phyloP scores from a whole-genome alignment of 2,329 filamentous ascomycete genomes.

The Massarina eburnea region DNA sequence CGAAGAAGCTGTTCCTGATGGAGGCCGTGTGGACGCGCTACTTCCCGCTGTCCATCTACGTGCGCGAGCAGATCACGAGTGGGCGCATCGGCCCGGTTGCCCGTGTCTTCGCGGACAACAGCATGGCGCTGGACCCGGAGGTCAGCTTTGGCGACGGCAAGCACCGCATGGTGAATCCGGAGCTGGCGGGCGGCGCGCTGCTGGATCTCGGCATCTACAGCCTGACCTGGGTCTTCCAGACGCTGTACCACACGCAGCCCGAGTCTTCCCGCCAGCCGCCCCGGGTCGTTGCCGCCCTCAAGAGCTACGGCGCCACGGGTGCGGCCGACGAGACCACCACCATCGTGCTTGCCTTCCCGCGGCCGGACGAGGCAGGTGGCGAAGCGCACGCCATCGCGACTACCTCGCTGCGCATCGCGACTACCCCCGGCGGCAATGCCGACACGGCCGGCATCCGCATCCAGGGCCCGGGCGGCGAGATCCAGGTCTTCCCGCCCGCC shows the following conservation, averaged over 20 bases:
- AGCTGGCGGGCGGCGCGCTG: conserved; percentile 79
- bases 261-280: conserved; percentile 65
- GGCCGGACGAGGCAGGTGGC: conserved; percentile 50
- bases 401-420: conserved; percentile 45
- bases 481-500: conserved; percentile 73
- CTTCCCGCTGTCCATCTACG: conserved; percentile 79
- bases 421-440: conserved; percentile 57
- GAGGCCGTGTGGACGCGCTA: conserved; percentile 83
- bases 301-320: conserved; percentile 71
- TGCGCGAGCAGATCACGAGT: conserved; percentile 65
- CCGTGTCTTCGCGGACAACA: conserved; percentile 60
- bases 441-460: conserved; percentile 72
- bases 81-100: conserved; percentile 59
- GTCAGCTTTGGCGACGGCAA: conserved; percentile 53
- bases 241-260: conserved; percentile 77
- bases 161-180: conserved; percentile 79
- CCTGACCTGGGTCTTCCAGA: conserved; percentile 88
- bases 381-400: conserved; percentile 72
- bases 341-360: conserved; percentile 75
- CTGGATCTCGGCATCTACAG: conserved; percentile 88
- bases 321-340: conserved; percentile 78
- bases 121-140: conserved; percentile 62
- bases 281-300: conserved; percentile 64
- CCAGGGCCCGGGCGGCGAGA: conserved; percentile 78
- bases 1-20: conserved; percentile 60